phyloP scores from a whole-genome alignment of 108 stramenopile genomes.

The Nitzschia putrida region DNA sequence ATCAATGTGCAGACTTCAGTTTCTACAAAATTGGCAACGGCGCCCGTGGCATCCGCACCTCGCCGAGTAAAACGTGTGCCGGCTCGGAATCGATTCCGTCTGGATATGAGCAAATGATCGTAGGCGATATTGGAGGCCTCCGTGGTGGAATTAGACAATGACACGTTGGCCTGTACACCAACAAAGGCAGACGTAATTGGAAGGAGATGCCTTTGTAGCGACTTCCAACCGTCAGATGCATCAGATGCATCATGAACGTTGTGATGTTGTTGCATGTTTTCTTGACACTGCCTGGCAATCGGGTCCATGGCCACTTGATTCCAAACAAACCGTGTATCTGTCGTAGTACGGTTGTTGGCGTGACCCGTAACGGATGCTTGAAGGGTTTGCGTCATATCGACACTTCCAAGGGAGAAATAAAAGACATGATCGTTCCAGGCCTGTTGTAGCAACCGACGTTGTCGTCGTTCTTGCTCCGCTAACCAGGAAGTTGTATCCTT shows the following conservation, averaged over 20 bases:
- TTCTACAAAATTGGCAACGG: conserved; percentile 94
- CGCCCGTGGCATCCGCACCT: conserved; percentile 88
- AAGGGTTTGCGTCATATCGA: conserved; percentile 67
- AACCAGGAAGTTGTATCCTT: too few species aligned
- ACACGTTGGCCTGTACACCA: conserved; percentile 65
- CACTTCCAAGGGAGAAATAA: conserved; percentile 48
- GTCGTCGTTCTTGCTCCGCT: conserved; percentile 61
- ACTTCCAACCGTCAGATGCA: neutral
- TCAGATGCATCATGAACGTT: conserved; percentile 2
- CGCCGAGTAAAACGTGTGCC: conserved; percentile 94
- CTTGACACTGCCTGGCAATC: conserved; percentile 13
- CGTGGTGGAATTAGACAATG: neutral
- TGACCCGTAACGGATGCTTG: conserved; percentile 48
- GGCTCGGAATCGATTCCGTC: conserved; percentile 86
- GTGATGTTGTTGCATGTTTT: conserved; percentile 2
- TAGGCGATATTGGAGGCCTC: conserved; percentile 25
- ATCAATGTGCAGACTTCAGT: conserved; percentile 88
- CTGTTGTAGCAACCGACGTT: conserved; percentile 67
- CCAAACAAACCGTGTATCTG: conserved; percentile 95
- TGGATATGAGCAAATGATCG: conserved; percentile 82
- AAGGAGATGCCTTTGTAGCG: conserved; percentile 58
- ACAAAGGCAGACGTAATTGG: conserved; percentile 92
- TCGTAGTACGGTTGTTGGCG: conserved; percentile 4
- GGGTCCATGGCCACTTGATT: conserved; percentile 76
- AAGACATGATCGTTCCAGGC: conserved; percentile 76